Conservation (phyloP, 257 asterid species). For the Capsicum rhomboideum region DNA sequence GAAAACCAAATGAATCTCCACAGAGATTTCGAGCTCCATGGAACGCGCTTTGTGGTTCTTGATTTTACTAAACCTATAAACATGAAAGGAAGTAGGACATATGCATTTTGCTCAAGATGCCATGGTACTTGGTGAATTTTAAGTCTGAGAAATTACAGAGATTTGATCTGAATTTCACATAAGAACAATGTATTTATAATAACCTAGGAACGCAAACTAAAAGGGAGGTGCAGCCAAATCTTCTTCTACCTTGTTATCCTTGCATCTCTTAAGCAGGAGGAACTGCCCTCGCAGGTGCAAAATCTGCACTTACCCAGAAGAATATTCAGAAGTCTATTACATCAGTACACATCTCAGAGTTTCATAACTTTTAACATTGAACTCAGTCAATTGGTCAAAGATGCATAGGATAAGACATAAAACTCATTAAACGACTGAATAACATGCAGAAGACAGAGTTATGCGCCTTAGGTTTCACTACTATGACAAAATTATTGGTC, state of each 20-base stretch:
- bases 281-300: conserved; percentile 76
- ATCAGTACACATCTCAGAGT: background rate
- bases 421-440: background rate
- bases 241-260: conserved; percentile 84
- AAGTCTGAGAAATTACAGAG: background rate
- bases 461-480: background rate
- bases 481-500: background rate
- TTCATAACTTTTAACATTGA: background rate
- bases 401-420: background rate
- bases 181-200: background rate
- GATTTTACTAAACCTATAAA: conserved; percentile 34
- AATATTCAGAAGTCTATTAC: background rate
- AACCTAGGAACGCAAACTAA: conserved; percentile 12
- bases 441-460: background rate
- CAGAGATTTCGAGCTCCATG: conserved; percentile 10
- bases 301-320: conserved; percentile 37
- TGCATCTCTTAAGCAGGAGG: conserved; percentile 68
- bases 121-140: conserved; percentile 3
- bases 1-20: conserved; percentile 15
- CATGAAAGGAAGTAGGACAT: conserved; percentile 19
- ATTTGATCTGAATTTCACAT: background rate
- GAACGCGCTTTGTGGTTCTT: conserved; percentile 8
- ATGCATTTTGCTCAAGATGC: conserved; percentile 20
- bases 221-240: conserved; percentile 58
- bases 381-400: background rate